A percentile compares a stretch with the other conserved stretches of the same genome.
These are phyloP conservation scores for Lactarius evosmus DNA, from an alignment of 768 basidiomycete genomes.

Conservation along the genomic window DNA sequence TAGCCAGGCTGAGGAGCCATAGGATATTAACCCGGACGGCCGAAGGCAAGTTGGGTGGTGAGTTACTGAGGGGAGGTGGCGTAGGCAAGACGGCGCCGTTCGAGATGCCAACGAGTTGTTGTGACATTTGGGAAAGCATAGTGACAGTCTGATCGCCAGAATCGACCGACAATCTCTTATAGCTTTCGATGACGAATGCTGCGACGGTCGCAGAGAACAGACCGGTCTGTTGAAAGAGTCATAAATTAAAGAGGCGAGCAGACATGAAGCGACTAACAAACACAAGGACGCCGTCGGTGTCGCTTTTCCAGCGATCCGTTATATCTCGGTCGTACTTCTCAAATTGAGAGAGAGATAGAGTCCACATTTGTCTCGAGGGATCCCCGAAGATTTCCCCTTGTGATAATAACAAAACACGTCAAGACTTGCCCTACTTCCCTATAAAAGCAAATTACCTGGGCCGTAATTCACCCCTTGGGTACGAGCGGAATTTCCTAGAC, in stretches of 20 bases:
- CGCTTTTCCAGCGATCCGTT: slow-evolving; percentile 1
- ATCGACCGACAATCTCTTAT: not conserved
- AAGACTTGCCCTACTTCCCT: not conserved
- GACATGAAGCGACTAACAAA: not conserved
- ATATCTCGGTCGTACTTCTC: slow-evolving; percentile 3
- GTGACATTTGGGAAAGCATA: slow-evolving; percentile 1
- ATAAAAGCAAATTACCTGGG: not conserved
- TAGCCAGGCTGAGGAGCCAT: slow-evolving; percentile 7
- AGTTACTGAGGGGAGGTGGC: not conserved
- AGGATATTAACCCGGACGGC: slow-evolving; percentile 3
- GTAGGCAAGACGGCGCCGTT: not conserved
- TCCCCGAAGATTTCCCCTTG: slow-evolving; percentile 8
- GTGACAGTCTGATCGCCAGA: slow-evolving; percentile 2
- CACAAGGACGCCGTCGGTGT: slow-evolving; percentile 7
- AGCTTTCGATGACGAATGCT: not conserved
- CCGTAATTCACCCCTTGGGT: not conserved
- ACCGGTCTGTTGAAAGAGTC: not conserved
- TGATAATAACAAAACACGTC: not conserved
- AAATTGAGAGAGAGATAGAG: slow-evolving; percentile 8
- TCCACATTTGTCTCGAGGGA: slow-evolving; percentile 10
- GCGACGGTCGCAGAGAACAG: slow-evolving; percentile 12
- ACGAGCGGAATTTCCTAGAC: not conserved
- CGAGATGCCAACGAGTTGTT: slow-evolving; percentile 3
- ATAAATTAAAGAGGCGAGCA: not conserved
- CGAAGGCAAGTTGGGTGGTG: not conserved